These are phyloP conservation scores for Colletotrichum sp. DNA, from an alignment of 2,329 filamentous ascomycete genomes.

Conservation along the genomic window DNA sequence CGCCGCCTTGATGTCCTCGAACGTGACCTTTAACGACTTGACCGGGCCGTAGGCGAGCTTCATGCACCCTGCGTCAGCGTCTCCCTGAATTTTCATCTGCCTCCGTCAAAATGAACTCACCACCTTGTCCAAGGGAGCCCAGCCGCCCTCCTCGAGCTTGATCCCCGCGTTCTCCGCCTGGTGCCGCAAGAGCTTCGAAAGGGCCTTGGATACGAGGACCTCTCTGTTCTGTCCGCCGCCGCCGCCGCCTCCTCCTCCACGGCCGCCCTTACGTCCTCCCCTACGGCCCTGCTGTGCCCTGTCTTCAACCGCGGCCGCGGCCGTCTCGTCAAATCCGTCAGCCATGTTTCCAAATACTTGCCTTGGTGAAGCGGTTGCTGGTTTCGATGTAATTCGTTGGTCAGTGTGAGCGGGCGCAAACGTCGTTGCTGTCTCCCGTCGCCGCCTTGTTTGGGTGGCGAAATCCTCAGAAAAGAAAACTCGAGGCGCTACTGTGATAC, in stretches of 20 bases:
- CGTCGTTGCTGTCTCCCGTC: neutral
- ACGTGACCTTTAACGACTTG: constrained; percentile 72
- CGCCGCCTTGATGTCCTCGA: constrained; percentile 72
- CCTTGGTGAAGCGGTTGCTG: constrained; percentile 36
- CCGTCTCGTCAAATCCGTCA: neutral
- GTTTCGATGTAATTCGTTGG: constrained; percentile 80
- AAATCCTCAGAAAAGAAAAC: neutral
- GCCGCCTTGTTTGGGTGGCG: neutral
- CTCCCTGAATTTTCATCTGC: neutral
- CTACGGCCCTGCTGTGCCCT: constrained; percentile 18
- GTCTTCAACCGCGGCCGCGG: constrained; percentile 18
- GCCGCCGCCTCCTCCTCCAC: constrained; percentile 31
- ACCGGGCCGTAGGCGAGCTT: constrained; percentile 63
- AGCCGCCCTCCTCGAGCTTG: constrained; percentile 63
- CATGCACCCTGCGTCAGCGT: neutral
- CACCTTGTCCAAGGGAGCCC: constrained; percentile 61
- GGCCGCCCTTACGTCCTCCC: constrained; percentile 31
- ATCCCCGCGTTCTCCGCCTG: constrained; percentile 63
- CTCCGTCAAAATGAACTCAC: constrained; percentile 45
- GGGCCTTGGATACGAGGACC: constrained; percentile 55
- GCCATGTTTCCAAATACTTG: neutral
- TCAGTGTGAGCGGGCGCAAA: constrained; percentile 56
- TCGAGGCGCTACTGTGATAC: neutral
- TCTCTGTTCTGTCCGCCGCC: constrained; percentile 41
- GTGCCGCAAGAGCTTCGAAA: constrained; percentile 60